Conservation (phyloP, 2,329 filamentous ascomycete species). For the Periconia macrospinosa region DNA sequence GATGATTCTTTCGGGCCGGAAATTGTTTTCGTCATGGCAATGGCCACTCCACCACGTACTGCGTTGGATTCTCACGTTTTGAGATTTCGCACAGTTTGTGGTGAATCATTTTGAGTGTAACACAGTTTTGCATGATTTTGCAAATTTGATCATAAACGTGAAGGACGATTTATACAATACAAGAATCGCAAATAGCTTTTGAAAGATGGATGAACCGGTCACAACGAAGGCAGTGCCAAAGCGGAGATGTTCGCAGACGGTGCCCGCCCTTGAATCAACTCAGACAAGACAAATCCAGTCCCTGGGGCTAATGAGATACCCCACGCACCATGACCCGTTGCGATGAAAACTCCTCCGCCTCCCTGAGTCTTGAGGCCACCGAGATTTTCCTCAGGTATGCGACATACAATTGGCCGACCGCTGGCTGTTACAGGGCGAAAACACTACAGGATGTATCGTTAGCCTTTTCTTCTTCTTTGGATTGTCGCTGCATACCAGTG, state of each 20-base stretch:
- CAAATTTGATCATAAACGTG: no score
- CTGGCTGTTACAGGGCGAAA: constrained; percentile 70
- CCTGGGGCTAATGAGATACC: constrained; percentile 61
- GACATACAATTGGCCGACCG: constrained; percentile 65
- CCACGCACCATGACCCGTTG: constrained; percentile 76
- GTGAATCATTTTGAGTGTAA: background rate
- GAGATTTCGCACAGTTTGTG: no score
- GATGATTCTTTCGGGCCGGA: no score
- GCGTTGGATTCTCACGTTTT: no score
- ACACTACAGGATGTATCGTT: constrained; percentile 48
- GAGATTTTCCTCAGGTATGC: constrained; percentile 60
- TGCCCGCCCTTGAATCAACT: constrained; percentile 64
- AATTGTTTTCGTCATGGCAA: no score
- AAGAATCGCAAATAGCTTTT: no score
- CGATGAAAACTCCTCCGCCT: constrained; percentile 67
- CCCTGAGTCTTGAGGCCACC: constrained; percentile 47
- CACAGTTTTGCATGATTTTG: no score
- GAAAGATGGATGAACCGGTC: background rate
- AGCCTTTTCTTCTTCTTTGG: background rate
- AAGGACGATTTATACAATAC: no score
- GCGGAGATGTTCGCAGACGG: constrained; percentile 62
- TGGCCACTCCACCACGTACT: no score
- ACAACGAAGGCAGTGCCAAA: constrained; percentile 43
- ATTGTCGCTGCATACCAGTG: constrained; percentile 46
- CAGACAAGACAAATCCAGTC: constrained; percentile 70